phyloP scores from a whole-genome alignment of 805 yeast species.

The Clavispora vitiphila region DNA sequence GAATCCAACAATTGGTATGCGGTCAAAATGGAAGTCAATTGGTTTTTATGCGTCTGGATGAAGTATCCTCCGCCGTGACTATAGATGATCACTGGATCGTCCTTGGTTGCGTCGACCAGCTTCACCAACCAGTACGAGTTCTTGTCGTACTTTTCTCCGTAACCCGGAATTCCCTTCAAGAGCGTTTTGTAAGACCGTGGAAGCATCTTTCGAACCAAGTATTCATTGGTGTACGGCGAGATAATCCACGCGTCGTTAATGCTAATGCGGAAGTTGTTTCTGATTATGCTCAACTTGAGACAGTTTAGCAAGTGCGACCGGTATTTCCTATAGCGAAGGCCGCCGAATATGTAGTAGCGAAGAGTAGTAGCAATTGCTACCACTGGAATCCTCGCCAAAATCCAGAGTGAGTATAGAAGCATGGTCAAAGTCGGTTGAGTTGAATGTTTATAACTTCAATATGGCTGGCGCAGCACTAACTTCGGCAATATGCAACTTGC shows the following conservation, averaged over 20 bases:
- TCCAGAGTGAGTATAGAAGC: background rate
- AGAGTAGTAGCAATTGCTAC: constrained; percentile 11
- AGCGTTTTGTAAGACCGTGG: constrained; percentile 6
- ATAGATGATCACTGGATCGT: constrained; percentile 29
- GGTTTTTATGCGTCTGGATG: constrained; percentile 26
- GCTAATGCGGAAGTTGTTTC: constrained; percentile 9
- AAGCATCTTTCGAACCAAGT: constrained; percentile 8
- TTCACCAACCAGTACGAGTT: constrained; percentile 32
- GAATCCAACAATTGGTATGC: constrained; percentile 26
- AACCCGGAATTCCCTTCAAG: constrained; percentile 18
- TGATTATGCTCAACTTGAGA: constrained; percentile 10
- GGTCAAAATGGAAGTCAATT: constrained; percentile 25
- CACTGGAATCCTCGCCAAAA: constrained; percentile 6
- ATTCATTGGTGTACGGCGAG: constrained; percentile 11
- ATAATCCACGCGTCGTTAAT: constrained; percentile 10
- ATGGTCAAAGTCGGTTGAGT: background rate
- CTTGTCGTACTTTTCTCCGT: constrained; percentile 27
- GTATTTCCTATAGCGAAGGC: constrained; percentile 11
- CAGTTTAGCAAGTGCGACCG: constrained; percentile 9
- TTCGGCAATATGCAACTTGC: too few relatives aligned
- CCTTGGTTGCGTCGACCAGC: constrained; percentile 18
- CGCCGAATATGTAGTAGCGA: constrained; percentile 14
- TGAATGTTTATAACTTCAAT: too few relatives aligned
- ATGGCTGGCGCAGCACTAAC: too few relatives aligned
- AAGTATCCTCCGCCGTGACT: constrained; percentile 40